phyloP scores from a whole-genome alignment of 2,329 filamentous ascomycete genomes.

The Scytalidium lignicola region DNA sequence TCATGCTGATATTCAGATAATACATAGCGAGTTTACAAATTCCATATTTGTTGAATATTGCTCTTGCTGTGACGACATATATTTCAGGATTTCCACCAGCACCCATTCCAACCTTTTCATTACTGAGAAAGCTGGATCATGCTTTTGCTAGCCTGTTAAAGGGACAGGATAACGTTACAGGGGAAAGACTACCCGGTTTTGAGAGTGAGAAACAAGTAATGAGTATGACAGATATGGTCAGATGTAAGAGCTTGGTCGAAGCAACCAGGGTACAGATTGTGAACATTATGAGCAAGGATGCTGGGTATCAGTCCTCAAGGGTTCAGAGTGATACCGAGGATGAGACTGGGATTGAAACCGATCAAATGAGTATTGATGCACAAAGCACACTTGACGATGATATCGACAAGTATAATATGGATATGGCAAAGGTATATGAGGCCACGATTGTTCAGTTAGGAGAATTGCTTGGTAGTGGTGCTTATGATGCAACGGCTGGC shows the following conservation, averaged over 20 bases:
- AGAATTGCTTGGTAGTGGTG: conserved; percentile 48
- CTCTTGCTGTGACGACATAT: conserved; percentile 66
- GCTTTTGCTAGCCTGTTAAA: conserved; percentile 73
- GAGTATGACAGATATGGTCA: conserved; percentile 78
- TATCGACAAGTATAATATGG: conserved; percentile 58
- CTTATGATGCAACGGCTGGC: conserved; percentile 7
- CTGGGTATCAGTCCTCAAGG: conserved; percentile 34
- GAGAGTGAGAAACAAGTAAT: conserved; percentile 51
- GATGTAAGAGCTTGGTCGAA: conserved; percentile 77
- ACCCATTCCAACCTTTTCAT: conserved; percentile 61
- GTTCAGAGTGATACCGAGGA: conserved; percentile 34
- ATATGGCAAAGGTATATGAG: conserved; percentile 73
- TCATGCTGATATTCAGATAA: not conserved
- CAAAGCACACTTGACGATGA: conserved; percentile 27
- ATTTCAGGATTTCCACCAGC: conserved; percentile 66
- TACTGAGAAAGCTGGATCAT: conserved; percentile 75
- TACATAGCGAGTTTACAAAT: conserved; percentile 68
- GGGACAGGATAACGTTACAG: conserved; percentile 61
- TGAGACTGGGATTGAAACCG: conserved; percentile 23
- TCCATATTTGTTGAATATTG: conserved; percentile 75
- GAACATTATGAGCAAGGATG: conserved; percentile 56
- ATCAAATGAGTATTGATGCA: conserved; percentile 27
- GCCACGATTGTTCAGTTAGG: conserved; percentile 71
- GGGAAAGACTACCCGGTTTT: conserved; percentile 65
- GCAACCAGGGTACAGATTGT: conserved; percentile 67